Conservation (phyloP, 2,329 filamentous ascomycete species). For the Orbilia brochopaga region DNA sequence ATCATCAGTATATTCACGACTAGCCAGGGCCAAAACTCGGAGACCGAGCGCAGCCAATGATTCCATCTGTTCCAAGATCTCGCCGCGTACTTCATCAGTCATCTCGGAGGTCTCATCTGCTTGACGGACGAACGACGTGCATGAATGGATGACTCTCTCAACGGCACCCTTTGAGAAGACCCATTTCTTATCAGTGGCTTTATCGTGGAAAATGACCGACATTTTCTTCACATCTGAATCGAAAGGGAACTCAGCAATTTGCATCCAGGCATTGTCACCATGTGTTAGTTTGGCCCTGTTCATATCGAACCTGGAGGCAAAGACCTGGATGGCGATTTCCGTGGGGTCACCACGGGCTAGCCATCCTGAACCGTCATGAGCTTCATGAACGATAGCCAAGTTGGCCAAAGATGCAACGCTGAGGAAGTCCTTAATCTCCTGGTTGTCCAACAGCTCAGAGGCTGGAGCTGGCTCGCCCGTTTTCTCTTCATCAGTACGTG, state of each 20-base stretch:
- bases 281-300: slow-evolving; percentile 64
- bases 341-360: slow-evolving; percentile 71
- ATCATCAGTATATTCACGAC: slow-evolving; percentile 58
- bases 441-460: slow-evolving; percentile 58
- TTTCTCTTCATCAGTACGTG: too few relatives aligned
- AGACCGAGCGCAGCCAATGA: slow-evolving; percentile 70
- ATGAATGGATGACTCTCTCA: slow-evolving; percentile 71
- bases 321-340: slow-evolving; percentile 77
- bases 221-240: slow-evolving; percentile 78
- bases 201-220: slow-evolving; percentile 69
- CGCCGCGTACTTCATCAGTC: slow-evolving; percentile 59
- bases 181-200: slow-evolving; percentile 58
- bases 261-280: slow-evolving; percentile 63
- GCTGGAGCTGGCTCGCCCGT: too few relatives aligned
- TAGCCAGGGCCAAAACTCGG: slow-evolving; percentile 71
- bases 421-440: slow-evolving; percentile 64
- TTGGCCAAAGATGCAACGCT: slow-evolving; percentile 66
- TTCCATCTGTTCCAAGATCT: slow-evolving; percentile 73
- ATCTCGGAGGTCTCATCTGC: slow-evolving; percentile 58
- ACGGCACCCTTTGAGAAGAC: slow-evolving; percentile 73
- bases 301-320: slow-evolving; percentile 72
- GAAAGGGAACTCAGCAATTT: slow-evolving; percentile 73
- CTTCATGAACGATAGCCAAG: slow-evolving; percentile 44
- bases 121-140: slow-evolving; percentile 63
- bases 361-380: slow-evolving; percentile 61